Conservation (phyloP, 495 filamentous ascomycete genomes). For the Acidiella bohemica region DNA sequence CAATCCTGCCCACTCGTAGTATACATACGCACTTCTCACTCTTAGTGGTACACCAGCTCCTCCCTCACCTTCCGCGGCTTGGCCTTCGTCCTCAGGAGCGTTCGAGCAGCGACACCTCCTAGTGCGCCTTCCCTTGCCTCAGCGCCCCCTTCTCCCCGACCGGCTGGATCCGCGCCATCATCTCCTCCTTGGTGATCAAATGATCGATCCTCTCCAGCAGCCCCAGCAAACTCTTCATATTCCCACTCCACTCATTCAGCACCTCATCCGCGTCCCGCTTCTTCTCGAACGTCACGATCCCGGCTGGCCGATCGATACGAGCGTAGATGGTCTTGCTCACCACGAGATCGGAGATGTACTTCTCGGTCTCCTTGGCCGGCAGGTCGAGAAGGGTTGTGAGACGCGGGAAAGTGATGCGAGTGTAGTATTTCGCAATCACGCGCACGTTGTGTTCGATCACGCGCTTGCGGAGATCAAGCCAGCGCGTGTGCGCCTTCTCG, state of each 20-base stretch:
- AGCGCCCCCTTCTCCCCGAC: constrained; percentile 30
- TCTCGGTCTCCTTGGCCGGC: constrained; percentile 89
- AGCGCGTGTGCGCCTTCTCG: constrained; percentile 64
- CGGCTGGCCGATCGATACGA: constrained; percentile 88
- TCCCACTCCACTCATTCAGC: constrained; percentile 94
- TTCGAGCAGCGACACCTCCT: no score
- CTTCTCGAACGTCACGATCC: constrained; percentile 85
- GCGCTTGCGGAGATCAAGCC: constrained; percentile 88
- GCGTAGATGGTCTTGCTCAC: constrained; percentile 94
- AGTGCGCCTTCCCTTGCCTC: no score
- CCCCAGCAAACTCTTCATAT: constrained; percentile 94
- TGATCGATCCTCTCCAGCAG: constrained; percentile 91
- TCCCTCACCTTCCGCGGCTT: no score
- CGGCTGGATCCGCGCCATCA: constrained; percentile 95
- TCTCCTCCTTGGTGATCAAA: constrained; percentile 98
- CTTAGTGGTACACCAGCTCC: no score
- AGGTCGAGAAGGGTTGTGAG: constrained; percentile 82
- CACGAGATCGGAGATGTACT: constrained; percentile 90
- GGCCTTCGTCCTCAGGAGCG: no score
- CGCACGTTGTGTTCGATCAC: constrained; percentile 99
- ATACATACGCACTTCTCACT: no score
- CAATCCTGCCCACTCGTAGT: no score
- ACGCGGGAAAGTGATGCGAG: constrained; percentile 80
- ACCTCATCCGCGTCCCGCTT: constrained; percentile 92
- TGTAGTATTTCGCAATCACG: constrained; percentile 97